A percentile compares a stretch with the other conserved stretches of the same genome.
phyloP scores from a whole-genome alignment of 2,329 filamentous ascomycete genomes.

The Phialemoniopsis sp. region DNA sequence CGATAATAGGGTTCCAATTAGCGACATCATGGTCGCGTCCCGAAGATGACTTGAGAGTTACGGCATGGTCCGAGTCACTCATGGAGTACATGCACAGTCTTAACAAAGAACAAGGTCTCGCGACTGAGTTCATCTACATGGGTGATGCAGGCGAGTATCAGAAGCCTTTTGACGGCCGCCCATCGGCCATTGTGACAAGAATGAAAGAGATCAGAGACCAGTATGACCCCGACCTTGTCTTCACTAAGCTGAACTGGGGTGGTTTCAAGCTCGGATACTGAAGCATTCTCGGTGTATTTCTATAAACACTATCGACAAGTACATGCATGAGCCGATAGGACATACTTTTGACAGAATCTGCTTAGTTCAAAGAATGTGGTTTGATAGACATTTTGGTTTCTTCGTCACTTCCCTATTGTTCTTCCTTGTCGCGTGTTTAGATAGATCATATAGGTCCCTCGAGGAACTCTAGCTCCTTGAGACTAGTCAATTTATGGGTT shows the following conservation, averaged over 20 bases:
- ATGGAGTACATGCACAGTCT: conserved; percentile 21
- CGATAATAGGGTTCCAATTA: conserved; percentile 27
- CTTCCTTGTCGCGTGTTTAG: too few relatives aligned
- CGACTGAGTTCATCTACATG: conserved; percentile 29
- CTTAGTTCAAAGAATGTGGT: too few relatives aligned
- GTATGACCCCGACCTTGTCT: conserved; percentile 22
- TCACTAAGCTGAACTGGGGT: conserved; percentile 26
- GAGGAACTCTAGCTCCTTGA: too few relatives aligned
- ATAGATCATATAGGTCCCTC: too few relatives aligned
- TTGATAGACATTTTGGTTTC: too few relatives aligned
- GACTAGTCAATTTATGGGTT: neutral
- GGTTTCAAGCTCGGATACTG: conserved; percentile 21
- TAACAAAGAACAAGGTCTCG: conserved; percentile 22
- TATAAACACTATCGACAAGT: too few relatives aligned
- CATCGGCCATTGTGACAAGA: conserved; percentile 24
- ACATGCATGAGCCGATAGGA: too few relatives aligned
- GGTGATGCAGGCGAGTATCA: conserved; percentile 30
- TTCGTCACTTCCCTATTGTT: too few relatives aligned
- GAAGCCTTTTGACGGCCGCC: conserved; percentile 25
- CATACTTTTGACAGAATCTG: too few relatives aligned
- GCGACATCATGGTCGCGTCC: conserved; percentile 30
- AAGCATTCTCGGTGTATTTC: too few relatives aligned
- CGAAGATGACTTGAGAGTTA: conserved; percentile 27
- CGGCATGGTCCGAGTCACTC: conserved; percentile 22
- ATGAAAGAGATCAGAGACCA: too few relatives aligned